Evolutionary conservation across 768 basidiomycete species (phyloP).

Genomic region (Boletus sp.): DNA sequence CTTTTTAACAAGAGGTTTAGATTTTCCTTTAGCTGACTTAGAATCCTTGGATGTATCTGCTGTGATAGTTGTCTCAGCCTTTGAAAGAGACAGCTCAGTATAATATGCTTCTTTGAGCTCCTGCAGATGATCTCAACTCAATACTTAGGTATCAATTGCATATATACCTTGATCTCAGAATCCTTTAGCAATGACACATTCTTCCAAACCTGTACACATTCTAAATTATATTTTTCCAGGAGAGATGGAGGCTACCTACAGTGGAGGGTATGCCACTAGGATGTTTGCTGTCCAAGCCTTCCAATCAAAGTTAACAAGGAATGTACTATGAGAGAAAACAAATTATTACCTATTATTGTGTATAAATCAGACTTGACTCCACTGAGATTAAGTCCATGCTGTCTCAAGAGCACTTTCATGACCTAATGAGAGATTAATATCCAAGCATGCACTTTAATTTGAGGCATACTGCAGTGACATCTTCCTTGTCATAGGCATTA

Average conservation of each 20-base stretch:
- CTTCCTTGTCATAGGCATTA: constrained; percentile 63
- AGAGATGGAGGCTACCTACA: constrained; percentile 34
- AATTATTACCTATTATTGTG: constrained; percentile 52
- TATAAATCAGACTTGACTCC: constrained; percentile 76
- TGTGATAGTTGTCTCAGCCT: constrained; percentile 21
- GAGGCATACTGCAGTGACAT: constrained; percentile 49
- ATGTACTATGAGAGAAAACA: neutral
- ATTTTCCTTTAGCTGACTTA: constrained; percentile 26
- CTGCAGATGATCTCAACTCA: constrained; percentile 32
- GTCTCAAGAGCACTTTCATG: constrained; percentile 63
- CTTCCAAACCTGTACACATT: constrained; percentile 61
- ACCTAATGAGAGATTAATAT: constrained; percentile 37
- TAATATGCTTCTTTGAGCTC: constrained; percentile 63
- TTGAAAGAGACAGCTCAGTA: constrained; percentile 40
- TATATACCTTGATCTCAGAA: constrained; percentile 58
- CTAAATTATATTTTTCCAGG: neutral
- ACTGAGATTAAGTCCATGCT: constrained; percentile 62
- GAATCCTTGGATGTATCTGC: constrained; percentile 19
- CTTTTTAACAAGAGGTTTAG: constrained; percentile 48
- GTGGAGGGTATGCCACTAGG: constrained; percentile 70
- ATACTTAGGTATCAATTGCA: neutral
- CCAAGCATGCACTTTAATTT: neutral
- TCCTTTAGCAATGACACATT: constrained; percentile 57
- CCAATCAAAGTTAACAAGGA: neutral
- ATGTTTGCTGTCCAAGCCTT: constrained; percentile 76